Percentiles rank a stretch among this genome's conserved stretches.
These are phyloP conservation scores for Aspergillus conjunctus DNA, from an alignment of 495 filamentous ascomycete species.

Conservation along the genomic window DNA sequence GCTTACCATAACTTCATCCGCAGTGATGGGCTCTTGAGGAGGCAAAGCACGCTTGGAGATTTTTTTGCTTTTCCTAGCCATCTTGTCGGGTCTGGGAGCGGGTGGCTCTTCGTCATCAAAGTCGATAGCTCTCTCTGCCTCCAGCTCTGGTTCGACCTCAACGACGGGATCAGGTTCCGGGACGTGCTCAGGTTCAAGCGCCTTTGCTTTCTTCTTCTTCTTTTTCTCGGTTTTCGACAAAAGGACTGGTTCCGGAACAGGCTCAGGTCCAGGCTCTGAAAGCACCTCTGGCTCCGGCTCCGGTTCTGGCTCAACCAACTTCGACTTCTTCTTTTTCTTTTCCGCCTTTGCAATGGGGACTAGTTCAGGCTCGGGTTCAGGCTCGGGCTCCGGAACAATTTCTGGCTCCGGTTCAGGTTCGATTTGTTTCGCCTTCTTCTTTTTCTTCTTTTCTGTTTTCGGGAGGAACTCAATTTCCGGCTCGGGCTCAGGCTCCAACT, in stretches of 20 bases:
- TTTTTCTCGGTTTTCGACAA: slow-evolving; percentile 14
- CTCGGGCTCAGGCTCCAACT: slow-evolving; percentile 16
- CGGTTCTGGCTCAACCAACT: slow-evolving; percentile 24
- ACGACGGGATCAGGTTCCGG: background rate
- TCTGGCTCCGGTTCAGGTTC: slow-evolving; percentile 28
- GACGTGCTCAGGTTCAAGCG: slow-evolving; percentile 14
- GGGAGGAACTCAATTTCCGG: slow-evolving; percentile 1
- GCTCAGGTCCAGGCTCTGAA: slow-evolving; percentile 15
- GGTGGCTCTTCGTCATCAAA: slow-evolving; percentile 15
- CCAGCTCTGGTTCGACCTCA: slow-evolving; percentile 14
- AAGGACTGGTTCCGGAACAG: slow-evolving; percentile 28
- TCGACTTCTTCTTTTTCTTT: slow-evolving; percentile 24
- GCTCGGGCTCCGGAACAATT: slow-evolving; percentile 29
- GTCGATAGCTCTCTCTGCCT: slow-evolving; percentile 12
- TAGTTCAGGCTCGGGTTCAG: slow-evolving; percentile 35
- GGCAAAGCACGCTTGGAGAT: slow-evolving; percentile 13
- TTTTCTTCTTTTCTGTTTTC: slow-evolving; percentile 23
- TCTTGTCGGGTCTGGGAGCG: slow-evolving; percentile 26
- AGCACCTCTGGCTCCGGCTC: slow-evolving; percentile 24
- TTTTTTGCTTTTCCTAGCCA: slow-evolving; percentile 27
- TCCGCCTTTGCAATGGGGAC: slow-evolving; percentile 8
- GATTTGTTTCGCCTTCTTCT: slow-evolving; percentile 19
- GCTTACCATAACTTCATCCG: slow-evolving; percentile 21
- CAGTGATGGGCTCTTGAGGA: slow-evolving; percentile 20
- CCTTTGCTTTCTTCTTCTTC: slow-evolving; percentile 18